Evolutionary conservation across 352 stramenopile species (phyloP).

Genomic region (Phytophthora cajani): DNA sequence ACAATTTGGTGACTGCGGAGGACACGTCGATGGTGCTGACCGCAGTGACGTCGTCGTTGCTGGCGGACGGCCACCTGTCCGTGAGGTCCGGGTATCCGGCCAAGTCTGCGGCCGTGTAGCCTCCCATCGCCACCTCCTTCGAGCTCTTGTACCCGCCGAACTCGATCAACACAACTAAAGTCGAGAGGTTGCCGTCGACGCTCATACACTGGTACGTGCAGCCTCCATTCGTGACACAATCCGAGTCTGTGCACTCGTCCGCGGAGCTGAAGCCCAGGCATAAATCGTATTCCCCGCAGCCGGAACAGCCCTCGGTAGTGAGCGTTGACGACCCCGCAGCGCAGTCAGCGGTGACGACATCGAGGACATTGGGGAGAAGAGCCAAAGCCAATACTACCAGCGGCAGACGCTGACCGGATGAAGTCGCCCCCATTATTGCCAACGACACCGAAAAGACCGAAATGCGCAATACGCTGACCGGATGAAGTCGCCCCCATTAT

Average conservation of each 20-base stretch:
- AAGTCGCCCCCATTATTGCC: constrained; percentile 18
- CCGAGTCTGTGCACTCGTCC: constrained; percentile 27
- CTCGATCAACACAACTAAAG: constrained; percentile 32
- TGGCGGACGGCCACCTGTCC: constrained; percentile 29
- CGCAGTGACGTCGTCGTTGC: constrained; percentile 34
- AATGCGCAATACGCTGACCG: constrained; percentile 14
- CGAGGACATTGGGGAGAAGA: neutral
- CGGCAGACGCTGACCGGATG: constrained; percentile 7
- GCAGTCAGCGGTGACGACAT: constrained; percentile 19
- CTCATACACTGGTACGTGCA: constrained; percentile 38
- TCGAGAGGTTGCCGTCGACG: constrained; percentile 20
- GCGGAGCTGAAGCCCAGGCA: constrained; percentile 31
- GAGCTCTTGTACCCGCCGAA: constrained; percentile 43
- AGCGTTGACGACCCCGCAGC: constrained; percentile 31
- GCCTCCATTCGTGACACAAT: constrained; percentile 23
- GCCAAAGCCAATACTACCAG: constrained; percentile 5
- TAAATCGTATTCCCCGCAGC: constrained; percentile 31
- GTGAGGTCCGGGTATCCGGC: constrained; percentile 27
- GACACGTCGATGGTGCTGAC: constrained; percentile 35
- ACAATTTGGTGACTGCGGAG: constrained; percentile 33
- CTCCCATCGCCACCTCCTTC: constrained; percentile 31
- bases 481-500: constrained; percentile 23
- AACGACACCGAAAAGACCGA: constrained; percentile 24
- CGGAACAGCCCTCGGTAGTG: constrained; percentile 34
- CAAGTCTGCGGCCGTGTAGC: constrained; percentile 9